Conservation (phyloP, 2,329 filamentous ascomycete species). For the Orbilia ellipsospora region DNA sequence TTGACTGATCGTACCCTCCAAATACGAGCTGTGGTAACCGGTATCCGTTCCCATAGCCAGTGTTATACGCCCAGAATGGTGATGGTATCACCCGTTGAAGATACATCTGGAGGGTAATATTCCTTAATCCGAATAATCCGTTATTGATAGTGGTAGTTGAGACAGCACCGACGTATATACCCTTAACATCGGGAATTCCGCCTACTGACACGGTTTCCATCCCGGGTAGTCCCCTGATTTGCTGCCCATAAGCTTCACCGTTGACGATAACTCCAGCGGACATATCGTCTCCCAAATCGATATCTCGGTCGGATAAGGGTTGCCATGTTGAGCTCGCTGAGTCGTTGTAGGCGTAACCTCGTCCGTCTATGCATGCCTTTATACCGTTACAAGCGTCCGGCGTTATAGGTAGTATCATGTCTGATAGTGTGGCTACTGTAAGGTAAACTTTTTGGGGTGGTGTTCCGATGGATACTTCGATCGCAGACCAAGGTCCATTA, state of each 20-base stretch:
- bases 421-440: constrained; percentile 47
- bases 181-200: constrained; percentile 29
- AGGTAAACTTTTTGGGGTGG: constrained; percentile 49
- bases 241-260: constrained; percentile 44
- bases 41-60: constrained; percentile 34
- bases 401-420: constrained; percentile 48
- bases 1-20: constrained; percentile 47
- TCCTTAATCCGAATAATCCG: constrained; percentile 44
- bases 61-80: constrained; percentile 47
- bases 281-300: constrained; percentile 41
- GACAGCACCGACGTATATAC: constrained; percentile 42
- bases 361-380: constrained; percentile 28
- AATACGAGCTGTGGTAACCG: constrained; percentile 41
- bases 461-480: constrained; percentile 45
- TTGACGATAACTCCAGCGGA: constrained; percentile 40
- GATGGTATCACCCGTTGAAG: constrained; percentile 45
- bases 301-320: constrained; percentile 30
- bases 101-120: constrained; percentile 45
- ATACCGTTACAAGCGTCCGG: constrained; percentile 39
- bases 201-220: constrained; percentile 42
- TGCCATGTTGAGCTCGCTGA: constrained; percentile 40
- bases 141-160: constrained; percentile 43
- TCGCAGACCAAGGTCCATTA: constrained; percentile 44
- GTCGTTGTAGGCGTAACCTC: constrained; percentile 42
- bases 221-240: constrained; percentile 36